Base-by-base conservation (phyloP, 192 early-diverging fungal genomes). In the Linderina pennispora region DNA sequence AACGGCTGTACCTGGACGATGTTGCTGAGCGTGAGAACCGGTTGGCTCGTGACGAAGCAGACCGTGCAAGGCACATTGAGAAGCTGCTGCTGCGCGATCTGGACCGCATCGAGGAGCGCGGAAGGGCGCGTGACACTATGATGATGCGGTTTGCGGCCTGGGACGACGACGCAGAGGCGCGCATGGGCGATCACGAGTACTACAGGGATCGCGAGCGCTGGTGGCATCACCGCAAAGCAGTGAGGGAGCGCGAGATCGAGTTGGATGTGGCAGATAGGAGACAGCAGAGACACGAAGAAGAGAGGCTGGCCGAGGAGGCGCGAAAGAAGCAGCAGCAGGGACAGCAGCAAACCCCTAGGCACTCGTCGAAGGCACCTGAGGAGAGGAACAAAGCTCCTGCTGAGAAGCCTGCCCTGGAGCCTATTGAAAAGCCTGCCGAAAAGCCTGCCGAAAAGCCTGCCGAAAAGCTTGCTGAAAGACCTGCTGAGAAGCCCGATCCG, bases 121-220 rank as follows among this genome's bases (percentile, higher is more conserved):
- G 61, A 46, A 28, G 44, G 3, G 40, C 32, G 4, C 28, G 48
- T 16, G 60, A 58, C 22, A 36, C 26, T 1, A 55, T 50, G 43
- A 17, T 49, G 2, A 36, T 18, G 1, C 43, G 51, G 44, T 45
- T 68, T 23, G 46, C 60, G 3, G 37, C 46, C 20, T 75, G 72
- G 72, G 54, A 75, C 31, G 72, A 75, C 31, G 26, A 23, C 1
- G 11, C 45, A 17, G 64, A 75, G 31, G 55, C 47, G 41, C 31
- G 40, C 18, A 13, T 45, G 40, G 35, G 56, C 33, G 51, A 51
- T 6, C 80, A 91, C 23, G 74, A 84, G 44, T 97, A 82, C 53
- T 97, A 87, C 53, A 55, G 80, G 35, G 87, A 91, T 56, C 61
- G 88, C 17, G 35, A 64, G 50, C 73, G 89, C 38, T 91, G 89